A percentile compares a stretch with the other conserved stretches of the same genome.
Conservation (phyloP, 176 grass and related monocot species). For the Lolium multiflorum region DNA sequence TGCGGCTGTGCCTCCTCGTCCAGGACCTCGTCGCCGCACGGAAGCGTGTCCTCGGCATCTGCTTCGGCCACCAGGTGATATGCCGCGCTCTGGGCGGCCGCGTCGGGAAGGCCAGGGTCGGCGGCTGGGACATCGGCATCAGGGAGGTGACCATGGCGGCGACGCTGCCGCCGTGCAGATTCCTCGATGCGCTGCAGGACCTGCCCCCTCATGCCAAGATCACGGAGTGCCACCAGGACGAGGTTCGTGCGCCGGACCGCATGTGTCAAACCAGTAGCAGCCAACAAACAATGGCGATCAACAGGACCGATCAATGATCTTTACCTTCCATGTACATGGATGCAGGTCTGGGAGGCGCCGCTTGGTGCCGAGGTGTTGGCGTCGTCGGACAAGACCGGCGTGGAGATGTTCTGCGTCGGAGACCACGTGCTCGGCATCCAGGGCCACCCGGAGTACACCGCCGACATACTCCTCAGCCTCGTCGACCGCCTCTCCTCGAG, state of each 20-base stretch:
- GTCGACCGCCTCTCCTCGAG: slow-evolving; percentile 61
- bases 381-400: slow-evolving; percentile 63
- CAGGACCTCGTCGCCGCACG: slow-evolving; percentile 52
- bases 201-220: slow-evolving; percentile 56
- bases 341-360: slow-evolving; percentile 81
- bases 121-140: slow-evolving; percentile 81
- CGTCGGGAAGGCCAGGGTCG: slow-evolving; percentile 50
- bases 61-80: slow-evolving; percentile 95
- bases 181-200: slow-evolving; percentile 45
- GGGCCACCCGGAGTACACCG: slow-evolving; percentile 87
- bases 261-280: too few relatives aligned
- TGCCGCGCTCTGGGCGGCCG: slow-evolving; percentile 82
- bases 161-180: slow-evolving; percentile 40
- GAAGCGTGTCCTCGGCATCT: slow-evolving; percentile 80
- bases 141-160: slow-evolving; percentile 59
- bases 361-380: slow-evolving; percentile 70
- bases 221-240: slow-evolving; percentile 81
- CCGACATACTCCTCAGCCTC: slow-evolving; percentile 74
- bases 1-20: slow-evolving; percentile 66
- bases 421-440: slow-evolving; percentile 76
- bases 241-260: slow-evolving; percentile 55
- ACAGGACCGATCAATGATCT: neutral
- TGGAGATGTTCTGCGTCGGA: slow-evolving; percentile 81
- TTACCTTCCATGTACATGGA: neutral
- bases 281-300: neutral